A percentile compares a stretch with the other conserved stretches of the same genome.
Evolutionary conservation across 768 basidiomycete genomes (phyloP).

Genomic region (Leccinum subtestaceum): DNA sequence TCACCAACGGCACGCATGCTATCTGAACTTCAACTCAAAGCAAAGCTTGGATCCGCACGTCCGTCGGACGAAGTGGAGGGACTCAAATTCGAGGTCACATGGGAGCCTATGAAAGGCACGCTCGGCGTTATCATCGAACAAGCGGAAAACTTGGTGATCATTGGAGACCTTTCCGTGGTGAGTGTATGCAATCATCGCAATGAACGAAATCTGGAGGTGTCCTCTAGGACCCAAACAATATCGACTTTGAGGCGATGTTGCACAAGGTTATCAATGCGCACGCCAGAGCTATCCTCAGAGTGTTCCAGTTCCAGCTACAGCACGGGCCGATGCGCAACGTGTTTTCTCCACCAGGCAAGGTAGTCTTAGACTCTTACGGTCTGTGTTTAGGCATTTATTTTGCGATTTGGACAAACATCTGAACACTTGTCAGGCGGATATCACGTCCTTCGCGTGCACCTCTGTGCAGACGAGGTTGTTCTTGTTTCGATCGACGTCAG

Average conservation of each 20-base stretch:
- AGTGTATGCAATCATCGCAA: constrained; percentile 25
- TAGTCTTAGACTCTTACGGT: constrained; percentile 58
- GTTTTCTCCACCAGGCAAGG: constrained; percentile 62
- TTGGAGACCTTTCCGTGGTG: constrained; percentile 54
- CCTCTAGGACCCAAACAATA: constrained; percentile 55
- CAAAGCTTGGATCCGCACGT: constrained; percentile 52
- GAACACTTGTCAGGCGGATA: constrained; percentile 43
- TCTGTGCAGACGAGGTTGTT: constrained; percentile 76
- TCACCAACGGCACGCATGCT: constrained; percentile 53
- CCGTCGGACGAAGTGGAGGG: constrained; percentile 78
- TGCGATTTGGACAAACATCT: not conserved
- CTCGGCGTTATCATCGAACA: constrained; percentile 56
- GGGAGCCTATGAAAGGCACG: constrained; percentile 72
- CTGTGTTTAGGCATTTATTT: constrained; percentile 16
- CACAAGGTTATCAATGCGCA: constrained; percentile 63
- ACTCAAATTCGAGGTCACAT: constrained; percentile 64
- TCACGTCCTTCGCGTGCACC: constrained; percentile 60
- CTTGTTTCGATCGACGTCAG: constrained; percentile 75
- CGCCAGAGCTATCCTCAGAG: constrained; percentile 55
- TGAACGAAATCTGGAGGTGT: not conserved
- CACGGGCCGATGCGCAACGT: constrained; percentile 48
- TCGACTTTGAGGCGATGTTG: constrained; percentile 75
- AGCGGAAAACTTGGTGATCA: constrained; percentile 42
- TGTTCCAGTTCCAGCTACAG: constrained; percentile 55
- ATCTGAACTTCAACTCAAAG: constrained; percentile 58